Base-by-base conservation (phyloP, 2,329 filamentous ascomycete genomes). In the Trichoderma polysporum region DNA sequence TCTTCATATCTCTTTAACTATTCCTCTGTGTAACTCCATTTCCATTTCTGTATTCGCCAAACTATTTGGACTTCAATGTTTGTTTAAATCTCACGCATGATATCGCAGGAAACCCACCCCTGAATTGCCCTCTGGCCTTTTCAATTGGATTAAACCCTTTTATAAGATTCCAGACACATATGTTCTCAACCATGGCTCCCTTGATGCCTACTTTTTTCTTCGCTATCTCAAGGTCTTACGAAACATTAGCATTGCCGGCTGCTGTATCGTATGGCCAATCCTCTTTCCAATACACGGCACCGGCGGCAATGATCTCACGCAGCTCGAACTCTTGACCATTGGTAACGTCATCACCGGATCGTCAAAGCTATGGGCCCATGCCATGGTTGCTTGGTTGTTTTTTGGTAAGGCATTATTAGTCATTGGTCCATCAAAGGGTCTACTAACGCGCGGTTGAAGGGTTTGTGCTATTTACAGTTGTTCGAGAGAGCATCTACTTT, bases 151-250 rank as follows among this genome's bases (percentile, higher is more conserved):
- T 67, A 79, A 79, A 10, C 81, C 85, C 13, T 91, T 92, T 79
- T 90, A 87, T 80, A 85, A 85, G 72, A 85, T 86, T 50, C 85
- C 86, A 3, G 94, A 98, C 76, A 88, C 89, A 47, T 93, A 92
- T 74, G 88, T 94, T 29, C 86, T 98, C 25, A 92, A 95, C 74
- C 93, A 97, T 80, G 92, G 94, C 76, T 96, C 93, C 0, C 86
- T 99, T 69, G 94, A 99, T 76, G 91, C 91, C 35, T 98, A 94
- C 78, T 88, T 98, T 60, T 93, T 96, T 77, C 84, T 98, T 31
- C 92, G 94, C 39, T 97, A 79, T 64, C 73, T 81, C 65, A 81
- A 80, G 54, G 74, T 94, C 74, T 81, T 98, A 70, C 92, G 93
- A 74, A 90, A 90, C 68, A 90, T 96, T 71, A 94, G 91, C 79